phyloP scores from a whole-genome alignment of 1,139 yeast genomes.

The Debaryomycetaceae sp. region DNA sequence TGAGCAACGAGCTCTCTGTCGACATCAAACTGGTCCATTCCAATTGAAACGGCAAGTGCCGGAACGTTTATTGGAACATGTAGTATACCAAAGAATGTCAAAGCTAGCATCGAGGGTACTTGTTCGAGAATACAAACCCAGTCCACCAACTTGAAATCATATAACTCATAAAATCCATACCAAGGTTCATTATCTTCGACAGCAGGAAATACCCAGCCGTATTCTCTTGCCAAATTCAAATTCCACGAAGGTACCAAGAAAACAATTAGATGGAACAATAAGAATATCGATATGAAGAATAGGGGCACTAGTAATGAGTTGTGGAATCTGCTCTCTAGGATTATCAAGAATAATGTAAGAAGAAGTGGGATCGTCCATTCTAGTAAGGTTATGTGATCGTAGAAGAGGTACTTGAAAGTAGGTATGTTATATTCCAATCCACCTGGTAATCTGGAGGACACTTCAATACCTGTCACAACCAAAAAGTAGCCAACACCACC shows the following conservation, averaged over 20 bases:
- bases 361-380: conserved; percentile 74
- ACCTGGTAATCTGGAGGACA: conserved; percentile 74
- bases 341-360: conserved; percentile 56
- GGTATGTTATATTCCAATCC: conserved; percentile 61
- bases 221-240: conserved; percentile 55
- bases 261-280: conserved; percentile 65
- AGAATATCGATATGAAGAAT: conserved; percentile 71
- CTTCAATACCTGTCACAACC: conserved; percentile 86
- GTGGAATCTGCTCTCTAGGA: conserved; percentile 61
- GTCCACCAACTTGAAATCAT: conserved; percentile 66
- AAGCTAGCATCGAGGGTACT: conserved; percentile 89
- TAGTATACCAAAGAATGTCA: conserved; percentile 90
- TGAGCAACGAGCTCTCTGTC: conserved; percentile 93
- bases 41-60: conserved; percentile 87
- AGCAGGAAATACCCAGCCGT: conserved; percentile 82
- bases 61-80: conserved; percentile 98
- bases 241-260: conserved; percentile 63
- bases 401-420: conserved; percentile 49
- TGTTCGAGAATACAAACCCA: conserved; percentile 69
- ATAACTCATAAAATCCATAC: conserved; percentile 78
- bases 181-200: conserved; percentile 74
- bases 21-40: conserved; percentile 83
- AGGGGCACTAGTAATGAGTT: conserved; percentile 79
- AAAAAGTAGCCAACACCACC: conserved; percentile 98
- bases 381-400: conserved; percentile 37